Evolutionary conservation across 2,329 filamentous ascomycete genomes (phyloP).

Genomic region (Colletotrichum graminicola): DNA sequence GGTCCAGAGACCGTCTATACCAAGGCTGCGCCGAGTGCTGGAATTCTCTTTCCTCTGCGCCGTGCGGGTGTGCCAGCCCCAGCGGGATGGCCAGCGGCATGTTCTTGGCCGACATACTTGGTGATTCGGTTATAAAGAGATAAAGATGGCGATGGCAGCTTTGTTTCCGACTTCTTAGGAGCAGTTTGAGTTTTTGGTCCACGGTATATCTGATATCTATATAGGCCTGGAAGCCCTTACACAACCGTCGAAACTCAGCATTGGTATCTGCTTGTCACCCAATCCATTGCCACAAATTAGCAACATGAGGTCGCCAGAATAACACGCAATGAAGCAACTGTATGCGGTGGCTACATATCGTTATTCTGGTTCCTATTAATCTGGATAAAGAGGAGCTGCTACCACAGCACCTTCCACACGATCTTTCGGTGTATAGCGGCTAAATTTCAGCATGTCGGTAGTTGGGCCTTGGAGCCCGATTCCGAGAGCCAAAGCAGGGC

Average conservation of each 20-base stretch:
- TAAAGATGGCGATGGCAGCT: background rate
- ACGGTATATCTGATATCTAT: background rate
- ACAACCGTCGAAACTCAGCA: background rate
- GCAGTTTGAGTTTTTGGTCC: no score
- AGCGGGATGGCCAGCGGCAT: slow-evolving; percentile 29
- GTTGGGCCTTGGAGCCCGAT: background rate
- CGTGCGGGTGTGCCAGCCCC: slow-evolving; percentile 36
- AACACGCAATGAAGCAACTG: background rate
- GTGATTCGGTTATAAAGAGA: background rate
- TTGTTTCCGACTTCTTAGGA: background rate
- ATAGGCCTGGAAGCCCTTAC: background rate
- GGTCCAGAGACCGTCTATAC: slow-evolving; percentile 35
- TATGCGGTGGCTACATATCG: background rate
- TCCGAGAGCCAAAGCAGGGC: background rate
- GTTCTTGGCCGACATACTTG: slow-evolving; percentile 26
- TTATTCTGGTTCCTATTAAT: background rate
- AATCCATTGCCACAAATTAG: background rate
- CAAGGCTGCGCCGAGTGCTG: slow-evolving; percentile 28
- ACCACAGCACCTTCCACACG: background rate
- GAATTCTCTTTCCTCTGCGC: slow-evolving; percentile 19
- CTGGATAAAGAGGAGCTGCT: background rate
- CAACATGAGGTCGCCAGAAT: background rate
- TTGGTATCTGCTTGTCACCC: background rate
- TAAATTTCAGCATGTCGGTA: slow-evolving; percentile 5
- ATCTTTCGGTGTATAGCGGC: background rate